Evolutionary conservation across 495 filamentous ascomycete species (phyloP).

Genomic region (Penicillium pancosmium): DNA sequence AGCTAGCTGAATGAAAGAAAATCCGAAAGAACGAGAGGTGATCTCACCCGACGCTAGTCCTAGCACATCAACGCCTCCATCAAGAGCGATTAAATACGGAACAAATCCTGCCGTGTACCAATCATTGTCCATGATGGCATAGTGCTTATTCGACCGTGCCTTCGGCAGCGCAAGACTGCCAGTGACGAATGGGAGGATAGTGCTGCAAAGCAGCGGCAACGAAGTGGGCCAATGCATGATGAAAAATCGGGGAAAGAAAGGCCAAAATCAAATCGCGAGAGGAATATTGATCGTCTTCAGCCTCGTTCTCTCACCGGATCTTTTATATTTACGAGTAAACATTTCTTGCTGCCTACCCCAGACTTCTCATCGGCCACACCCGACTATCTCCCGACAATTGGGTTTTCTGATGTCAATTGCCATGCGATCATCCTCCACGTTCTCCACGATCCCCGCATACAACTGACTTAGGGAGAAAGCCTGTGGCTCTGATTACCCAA

Average conservation of each 20-base stretch:
- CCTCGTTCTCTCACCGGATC: constrained; percentile 12
- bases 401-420: constrained; percentile 15
- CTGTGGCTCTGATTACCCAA: constrained; percentile 24
- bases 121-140: constrained; percentile 41
- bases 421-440: constrained; percentile 9
- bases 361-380: constrained; percentile 9
- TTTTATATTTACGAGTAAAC: constrained; percentile 18
- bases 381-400: constrained; percentile 12
- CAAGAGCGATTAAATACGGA: constrained; percentile 33
- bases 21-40: neutral
- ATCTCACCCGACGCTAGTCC: constrained; percentile 30
- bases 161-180: constrained; percentile 14
- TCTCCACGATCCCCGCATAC: constrained; percentile 21
- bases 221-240: constrained; percentile 22
- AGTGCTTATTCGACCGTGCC: constrained; percentile 19
- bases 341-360: constrained; percentile 9
- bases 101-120: constrained; percentile 37
- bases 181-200: constrained; percentile 18
- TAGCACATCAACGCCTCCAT: constrained; percentile 32
- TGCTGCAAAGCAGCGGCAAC: constrained; percentile 21
- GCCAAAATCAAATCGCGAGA: neutral
- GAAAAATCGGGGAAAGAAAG: neutral
- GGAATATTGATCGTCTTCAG: neutral
- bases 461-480: constrained; percentile 16
- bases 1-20: neutral